Evolutionary conservation across 2,329 filamentous ascomycete genomes (phyloP).

Genomic region (Phoma sp.): DNA sequence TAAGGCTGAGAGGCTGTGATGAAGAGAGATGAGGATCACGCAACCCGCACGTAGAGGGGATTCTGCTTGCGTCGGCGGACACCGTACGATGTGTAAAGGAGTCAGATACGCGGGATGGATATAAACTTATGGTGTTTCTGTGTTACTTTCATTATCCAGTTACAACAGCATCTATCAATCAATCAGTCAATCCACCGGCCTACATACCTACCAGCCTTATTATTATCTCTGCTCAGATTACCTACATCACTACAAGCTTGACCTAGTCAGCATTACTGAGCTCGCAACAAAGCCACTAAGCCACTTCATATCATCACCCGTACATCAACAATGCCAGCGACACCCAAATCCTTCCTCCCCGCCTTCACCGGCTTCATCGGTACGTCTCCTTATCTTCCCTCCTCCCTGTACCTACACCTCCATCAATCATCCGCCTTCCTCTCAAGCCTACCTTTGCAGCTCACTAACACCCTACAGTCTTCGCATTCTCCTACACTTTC

Average conservation of each 20-base stretch:
- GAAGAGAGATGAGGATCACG: conserved; percentile 5
- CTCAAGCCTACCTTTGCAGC: no score
- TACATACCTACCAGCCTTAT: background rate
- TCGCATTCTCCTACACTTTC: conserved; percentile 44
- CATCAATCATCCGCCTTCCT: no score
- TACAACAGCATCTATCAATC: background rate
- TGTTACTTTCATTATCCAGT: conserved; percentile 13
- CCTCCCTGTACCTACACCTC: background rate
- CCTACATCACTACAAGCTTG: background rate
- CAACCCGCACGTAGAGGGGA: background rate
- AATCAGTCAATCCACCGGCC: background rate
- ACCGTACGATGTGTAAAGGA: background rate
- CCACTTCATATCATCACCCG: background rate
- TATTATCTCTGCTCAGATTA: background rate
- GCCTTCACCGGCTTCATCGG: conserved; percentile 43
- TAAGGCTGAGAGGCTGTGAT: conserved; percentile 2
- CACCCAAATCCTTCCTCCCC: conserved; percentile 43
- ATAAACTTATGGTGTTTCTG: conserved; percentile 10
- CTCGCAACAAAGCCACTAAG: background rate
- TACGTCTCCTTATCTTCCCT: conserved; percentile 14
- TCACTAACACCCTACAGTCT: conserved; percentile 28
- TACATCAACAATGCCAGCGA: conserved; percentile 38
- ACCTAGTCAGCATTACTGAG: no score
- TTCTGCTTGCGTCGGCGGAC: background rate
- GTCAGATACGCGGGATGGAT: conserved; percentile 1